Evolutionary conservation across 2,329 filamentous ascomycete genomes (phyloP).

Genomic region (Aspergillus ustus): DNA sequence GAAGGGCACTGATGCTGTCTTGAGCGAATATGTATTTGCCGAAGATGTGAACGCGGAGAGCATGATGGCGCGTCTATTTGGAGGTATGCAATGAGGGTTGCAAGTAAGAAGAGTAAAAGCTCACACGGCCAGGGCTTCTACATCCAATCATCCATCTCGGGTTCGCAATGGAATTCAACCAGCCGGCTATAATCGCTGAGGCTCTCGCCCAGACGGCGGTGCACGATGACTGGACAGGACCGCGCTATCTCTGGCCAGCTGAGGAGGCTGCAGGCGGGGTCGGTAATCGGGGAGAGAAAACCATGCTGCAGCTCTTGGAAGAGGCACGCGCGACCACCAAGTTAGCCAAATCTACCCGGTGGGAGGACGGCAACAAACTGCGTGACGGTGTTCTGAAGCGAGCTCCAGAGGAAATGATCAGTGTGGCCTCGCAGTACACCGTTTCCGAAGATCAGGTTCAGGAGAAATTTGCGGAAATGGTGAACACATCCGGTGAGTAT

Average conservation of each 20-base stretch:
- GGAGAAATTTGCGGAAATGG: conserved; percentile 68
- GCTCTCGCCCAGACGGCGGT: conserved; percentile 77
- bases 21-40: conserved; percentile 72
- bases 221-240: conserved; percentile 62
- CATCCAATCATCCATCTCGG: conserved; percentile 86
- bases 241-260: conserved; percentile 53
- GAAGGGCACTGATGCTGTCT: conserved; percentile 63
- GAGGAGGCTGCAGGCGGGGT: conserved; percentile 41
- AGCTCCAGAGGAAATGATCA: conserved; percentile 67
- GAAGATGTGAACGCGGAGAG: conserved; percentile 68
- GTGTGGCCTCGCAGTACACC: conserved; percentile 62
- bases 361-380: conserved; percentile 66
- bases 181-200: conserved; percentile 80
- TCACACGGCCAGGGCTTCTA: conserved; percentile 60
- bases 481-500: conserved; percentile 61
- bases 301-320: conserved; percentile 65
- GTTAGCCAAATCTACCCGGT: conserved; percentile 58
- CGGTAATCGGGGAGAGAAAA: conserved; percentile 37
- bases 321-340: conserved; percentile 62
- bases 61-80: conserved; percentile 70
- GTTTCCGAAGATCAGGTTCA: conserved; percentile 62
- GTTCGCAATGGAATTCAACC: conserved; percentile 80
- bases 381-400: conserved; percentile 69
- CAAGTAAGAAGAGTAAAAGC: background rate
- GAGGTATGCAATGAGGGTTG: conserved; percentile 50